Evolutionary conservation across 1,284 basidiomycete genomes (phyloP), one percentile per base, ranked within the genome.

Genomic region (Puccinia novopanici): DNA sequence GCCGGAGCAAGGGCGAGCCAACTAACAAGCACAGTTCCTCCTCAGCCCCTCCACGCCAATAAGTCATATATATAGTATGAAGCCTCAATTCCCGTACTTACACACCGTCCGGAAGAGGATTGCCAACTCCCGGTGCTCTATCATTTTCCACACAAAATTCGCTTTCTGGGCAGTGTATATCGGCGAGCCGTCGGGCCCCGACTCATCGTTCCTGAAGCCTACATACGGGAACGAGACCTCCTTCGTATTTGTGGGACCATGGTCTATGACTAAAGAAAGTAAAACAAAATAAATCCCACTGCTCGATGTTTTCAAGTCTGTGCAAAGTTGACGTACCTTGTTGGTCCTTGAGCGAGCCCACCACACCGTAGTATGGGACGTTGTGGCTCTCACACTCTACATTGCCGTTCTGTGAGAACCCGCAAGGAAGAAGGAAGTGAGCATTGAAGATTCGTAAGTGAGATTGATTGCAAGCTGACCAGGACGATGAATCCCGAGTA

Each of bases 401-500:
- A 34, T 81, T 37, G 5, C 42, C 65, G 48, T 42, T 50, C 79
- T 81, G 42, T 42, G 12, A 80, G 24, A 17, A 52, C 13, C 27
- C 13, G 22, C 19, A 19, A 34, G 24, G 2, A 4, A 4, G 24
- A 12, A 15, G 50, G 24, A 1, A 30, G 52, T 52, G 68, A 52
- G n/a, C 17, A 17, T 71, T 52, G 3, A 30, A 13, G 24, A 52
- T 52, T 17, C 34, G 6, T 19, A 34, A 22, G 9, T 37, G 24
- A 37, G 37, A 24, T 45, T 13, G 52, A 22, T 37, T 40, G n/a
- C 52, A 42, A 55, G 45, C 52, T 71, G 37, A 81, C 79, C 30
- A 75, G 12, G 40, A 50, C 15, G 24, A 81, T 75, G 42, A 57
- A 81, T 45, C 79, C 79, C n/a, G 79, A 81, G 40, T 81, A 81